phyloP scores from a whole-genome alignment of 1,284 basidiomycete species.

The Puccinia sorghi region DNA sequence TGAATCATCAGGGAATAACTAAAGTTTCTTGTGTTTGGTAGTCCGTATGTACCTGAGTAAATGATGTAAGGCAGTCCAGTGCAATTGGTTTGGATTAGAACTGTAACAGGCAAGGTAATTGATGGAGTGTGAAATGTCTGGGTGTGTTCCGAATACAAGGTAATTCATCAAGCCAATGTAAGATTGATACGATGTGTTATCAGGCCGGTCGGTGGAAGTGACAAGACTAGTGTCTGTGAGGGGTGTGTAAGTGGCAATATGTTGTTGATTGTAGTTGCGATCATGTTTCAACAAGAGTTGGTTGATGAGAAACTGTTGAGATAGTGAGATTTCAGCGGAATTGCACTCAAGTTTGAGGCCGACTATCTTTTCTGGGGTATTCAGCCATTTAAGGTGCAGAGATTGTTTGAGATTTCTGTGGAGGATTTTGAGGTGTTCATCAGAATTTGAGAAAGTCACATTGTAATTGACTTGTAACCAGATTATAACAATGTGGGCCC shows the following conservation, averaged over 20 bases:
- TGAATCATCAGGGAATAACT: no score
- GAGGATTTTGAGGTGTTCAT: no score
- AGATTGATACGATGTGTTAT: not conserved
- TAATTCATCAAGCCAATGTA: slow-evolving; percentile 16
- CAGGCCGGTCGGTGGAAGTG: not conserved
- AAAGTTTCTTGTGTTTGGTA: not conserved
- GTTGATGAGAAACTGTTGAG: not conserved
- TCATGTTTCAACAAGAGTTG: not conserved
- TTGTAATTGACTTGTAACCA: not conserved
- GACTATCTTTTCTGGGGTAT: not conserved
- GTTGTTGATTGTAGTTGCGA: not conserved
- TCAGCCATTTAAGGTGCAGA: slow-evolving; percentile 8
- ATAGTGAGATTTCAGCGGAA: not conserved
- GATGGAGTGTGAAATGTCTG: not conserved
- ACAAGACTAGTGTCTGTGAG: not conserved
- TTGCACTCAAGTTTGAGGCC: slow-evolving; percentile 18
- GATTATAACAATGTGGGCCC: no score
- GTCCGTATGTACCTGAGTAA: not conserved
- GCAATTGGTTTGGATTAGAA: slow-evolving; percentile 1
- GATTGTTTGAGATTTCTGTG: not conserved
- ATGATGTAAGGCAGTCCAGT: slow-evolving; percentile 15
- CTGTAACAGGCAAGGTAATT: slow-evolving; percentile 17
- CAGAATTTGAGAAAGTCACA: not conserved
- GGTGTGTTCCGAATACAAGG: not conserved
- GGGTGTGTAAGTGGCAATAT: slow-evolving; percentile 1